Evolutionary conservation across 495 filamentous ascomycete genomes (phyloP), one percentile per base, ranked within the genome.

Genomic region (Neurospora sp.): DNA sequence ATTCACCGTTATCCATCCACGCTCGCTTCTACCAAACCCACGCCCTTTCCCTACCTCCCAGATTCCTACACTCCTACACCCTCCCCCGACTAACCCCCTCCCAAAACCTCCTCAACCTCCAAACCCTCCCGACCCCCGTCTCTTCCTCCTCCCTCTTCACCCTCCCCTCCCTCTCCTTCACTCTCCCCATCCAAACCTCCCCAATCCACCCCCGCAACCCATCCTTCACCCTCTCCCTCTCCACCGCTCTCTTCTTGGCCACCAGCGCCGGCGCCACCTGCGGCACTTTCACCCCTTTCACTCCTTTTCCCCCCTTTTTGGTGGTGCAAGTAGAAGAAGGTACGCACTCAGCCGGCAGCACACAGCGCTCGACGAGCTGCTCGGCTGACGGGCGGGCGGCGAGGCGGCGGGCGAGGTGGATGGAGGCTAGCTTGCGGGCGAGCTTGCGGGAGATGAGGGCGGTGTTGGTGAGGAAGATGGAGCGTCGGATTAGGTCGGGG

Each of bases 401-500:
- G n/a, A 86, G 77, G 12, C 79, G 79, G 12, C 82, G 81, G 17
- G 82, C 77, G 20, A 86, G 81, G 31, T 82, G 81, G 74, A 88
- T 88, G 27, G 83, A 79, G n/a, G 85, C 82, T 3, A 90, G 81
- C 38, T 78, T 84, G 27, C 86, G 82, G 27, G 84, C 83, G 16
- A 90, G 82, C 20, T 79, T 78, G 35, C 89, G 84, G 22, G 88
- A 88, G 69, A 84, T 80, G 53, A 86, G 79, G 27, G 86, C 82
- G 17, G 86, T 88, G 45, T 83, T 81, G 68, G 88, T 88, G n/a
- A 90, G 72, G 79, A 89, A 88, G 77, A 91, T 89, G 74, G 79
- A 83, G n/a, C 86, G 82, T 2, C 78, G 78, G 65, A 86, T 84
- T 27, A 88, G 84, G 40, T 86, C 82, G 8, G 83, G 70, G 3